Conservation (phyloP, 2,329 filamentous ascomycete genomes). For the Talaromyces sp. region DNA sequence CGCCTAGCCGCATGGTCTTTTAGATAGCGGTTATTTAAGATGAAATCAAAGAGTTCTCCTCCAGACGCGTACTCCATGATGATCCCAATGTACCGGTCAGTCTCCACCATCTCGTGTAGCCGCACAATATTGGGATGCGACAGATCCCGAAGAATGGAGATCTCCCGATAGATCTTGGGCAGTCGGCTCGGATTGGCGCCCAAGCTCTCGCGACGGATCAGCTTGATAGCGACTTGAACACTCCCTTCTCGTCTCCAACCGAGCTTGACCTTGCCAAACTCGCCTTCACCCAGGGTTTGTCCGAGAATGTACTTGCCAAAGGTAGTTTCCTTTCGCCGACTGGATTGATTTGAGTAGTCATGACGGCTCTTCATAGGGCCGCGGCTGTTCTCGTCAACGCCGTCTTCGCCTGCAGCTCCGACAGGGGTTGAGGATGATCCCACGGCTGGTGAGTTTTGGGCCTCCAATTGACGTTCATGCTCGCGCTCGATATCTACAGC, state of each 20-base stretch:
- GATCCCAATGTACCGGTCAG: conserved; percentile 93
- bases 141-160: conserved; percentile 78
- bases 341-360: conserved; percentile 48
- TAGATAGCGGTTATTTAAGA: conserved; percentile 90
- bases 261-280: conserved; percentile 98
- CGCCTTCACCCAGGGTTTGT: conserved; percentile 92
- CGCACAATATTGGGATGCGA: conserved; percentile 96
- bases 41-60: conserved; percentile 96
- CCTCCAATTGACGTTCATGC: conserved; percentile 61
- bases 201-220: conserved; percentile 86
- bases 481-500: conserved; percentile 68
- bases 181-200: conserved; percentile 82
- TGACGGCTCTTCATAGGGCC: conserved; percentile 43
- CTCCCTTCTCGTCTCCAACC: conserved; percentile 96
- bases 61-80: conserved; percentile 97
- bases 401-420: conserved; percentile 46
- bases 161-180: conserved; percentile 96
- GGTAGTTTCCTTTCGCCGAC: conserved; percentile 66
- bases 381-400: conserved; percentile 38
- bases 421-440: conserved; percentile 42
- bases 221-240: conserved; percentile 93
- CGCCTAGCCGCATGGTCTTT: conserved; percentile 88
- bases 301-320: conserved; percentile 96
- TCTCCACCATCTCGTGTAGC: conserved; percentile 97
- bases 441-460: conserved; percentile 39